Evolutionary conservation across 2,329 filamentous ascomycete genomes (phyloP).

Genomic region (Penicillium corylophilum): DNA sequence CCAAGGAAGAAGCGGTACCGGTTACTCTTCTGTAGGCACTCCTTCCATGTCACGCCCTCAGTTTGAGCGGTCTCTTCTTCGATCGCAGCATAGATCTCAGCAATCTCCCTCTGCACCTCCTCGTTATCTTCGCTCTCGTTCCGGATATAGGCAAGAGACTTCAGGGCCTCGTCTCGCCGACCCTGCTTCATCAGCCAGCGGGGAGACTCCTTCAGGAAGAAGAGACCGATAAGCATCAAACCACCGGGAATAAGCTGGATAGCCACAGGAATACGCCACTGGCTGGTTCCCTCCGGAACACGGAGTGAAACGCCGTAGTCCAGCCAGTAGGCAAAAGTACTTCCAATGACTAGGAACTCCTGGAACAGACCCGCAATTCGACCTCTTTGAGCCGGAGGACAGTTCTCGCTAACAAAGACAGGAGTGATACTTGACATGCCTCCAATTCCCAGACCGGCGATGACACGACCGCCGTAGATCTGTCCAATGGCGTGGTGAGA

Average conservation of each 20-base stretch:
- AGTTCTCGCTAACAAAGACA: constrained; percentile 39
- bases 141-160: constrained; percentile 38
- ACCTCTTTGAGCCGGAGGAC: constrained; percentile 32
- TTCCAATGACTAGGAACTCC: constrained; percentile 41
- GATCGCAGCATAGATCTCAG: constrained; percentile 43
- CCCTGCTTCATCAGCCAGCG: constrained; percentile 57
- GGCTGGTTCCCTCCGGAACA: constrained; percentile 46
- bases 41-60: constrained; percentile 44
- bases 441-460: constrained; percentile 39
- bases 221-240: constrained; percentile 50
- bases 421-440: constrained; percentile 42
- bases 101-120: constrained; percentile 33
- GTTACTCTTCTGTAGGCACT: constrained; percentile 40
- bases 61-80: constrained; percentile 43
- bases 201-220: constrained; percentile 54
- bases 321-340: constrained; percentile 54
- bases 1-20: constrained; percentile 38
- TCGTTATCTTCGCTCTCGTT: constrained; percentile 29
- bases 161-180: constrained; percentile 45
- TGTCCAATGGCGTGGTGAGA: constrained; percentile 31
- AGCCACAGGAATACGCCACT: constrained; percentile 55
- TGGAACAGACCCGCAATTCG: constrained; percentile 39
- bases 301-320: constrained; percentile 52
- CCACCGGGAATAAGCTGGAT: constrained; percentile 54
- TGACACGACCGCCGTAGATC: constrained; percentile 40